Base-by-base conservation (phyloP, 768 basidiomycete species). In the Hericium coralloides region DNA sequence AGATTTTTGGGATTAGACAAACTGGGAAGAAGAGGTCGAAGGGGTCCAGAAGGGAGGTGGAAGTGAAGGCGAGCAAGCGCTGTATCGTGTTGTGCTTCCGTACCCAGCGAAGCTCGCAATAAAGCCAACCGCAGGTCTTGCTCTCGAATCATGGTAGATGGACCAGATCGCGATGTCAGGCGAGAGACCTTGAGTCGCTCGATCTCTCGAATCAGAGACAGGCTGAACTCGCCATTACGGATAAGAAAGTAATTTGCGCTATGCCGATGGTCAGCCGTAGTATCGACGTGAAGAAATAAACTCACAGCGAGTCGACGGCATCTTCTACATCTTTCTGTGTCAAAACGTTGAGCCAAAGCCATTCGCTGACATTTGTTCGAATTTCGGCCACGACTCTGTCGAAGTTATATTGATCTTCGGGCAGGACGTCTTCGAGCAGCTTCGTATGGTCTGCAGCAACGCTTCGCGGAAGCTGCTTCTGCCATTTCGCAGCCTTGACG, bases 321-420 rank as follows among this genome's bases (percentile, higher is more conserved):
- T 87, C 87, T 60, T 88, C 85, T 0, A 95, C 86, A 59, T 93
- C 91, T 62, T 82, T 80, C 64, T 79, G 79, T 2, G 92, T 95
- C 53, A 97, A 74, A 38, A 95, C 86, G 65, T 94, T 92, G 22
- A 83, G 69, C 94, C 93, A 97, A 1, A 97, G 74, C 92, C 93
- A 97, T 75, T 97, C 94, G 66, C 92, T 89, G 52, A 95, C 81
- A 57, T 87, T 84, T 1, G 79, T 85, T 57, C 92, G 75, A 38
- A 94, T 89, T 58, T 85, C 81, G 17, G 80, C 73, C 38, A 97
- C 81, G 58, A 85, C 80, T 36, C 76, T 72, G 66, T 91, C 90
- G 64, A 97, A 91, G 15, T 75, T 78, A 59, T 89, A 85, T 59
- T 81, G 82, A 61, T 92, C 86, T 64, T 89, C 81, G 0, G 87